Conservation (phyloP, 23 red algal species). For the Agarophyton chilense region DNA sequence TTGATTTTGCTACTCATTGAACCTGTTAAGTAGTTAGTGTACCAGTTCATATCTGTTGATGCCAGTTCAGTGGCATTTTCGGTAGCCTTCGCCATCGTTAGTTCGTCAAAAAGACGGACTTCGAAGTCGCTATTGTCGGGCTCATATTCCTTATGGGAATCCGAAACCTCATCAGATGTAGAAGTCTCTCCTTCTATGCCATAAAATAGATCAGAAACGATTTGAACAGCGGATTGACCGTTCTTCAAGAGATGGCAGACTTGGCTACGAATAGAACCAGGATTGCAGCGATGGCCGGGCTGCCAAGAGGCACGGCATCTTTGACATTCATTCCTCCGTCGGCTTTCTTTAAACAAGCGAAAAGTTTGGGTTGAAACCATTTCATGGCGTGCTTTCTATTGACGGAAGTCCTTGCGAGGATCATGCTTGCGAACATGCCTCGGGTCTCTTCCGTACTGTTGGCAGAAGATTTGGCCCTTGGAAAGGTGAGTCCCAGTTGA, state of each 20-base stretch:
- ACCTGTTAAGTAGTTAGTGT: conserved; percentile 20
- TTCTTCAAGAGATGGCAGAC: conserved; percentile 3
- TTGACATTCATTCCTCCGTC: conserved; percentile 20
- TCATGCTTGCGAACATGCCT: neutral
- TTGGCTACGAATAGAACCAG: conserved; percentile 9
- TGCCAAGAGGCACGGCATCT: conserved; percentile 28
- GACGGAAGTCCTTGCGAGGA: no score
- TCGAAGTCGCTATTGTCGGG: neutral
- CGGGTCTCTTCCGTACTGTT: no score
- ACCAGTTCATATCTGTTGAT: neutral
- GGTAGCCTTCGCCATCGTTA: neutral
- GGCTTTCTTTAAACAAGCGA: neutral
- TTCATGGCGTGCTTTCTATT: no score
- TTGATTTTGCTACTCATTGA: neutral
- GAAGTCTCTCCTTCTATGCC: conserved; percentile 6
- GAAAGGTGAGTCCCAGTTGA: neutral
- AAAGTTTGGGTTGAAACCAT: no score
- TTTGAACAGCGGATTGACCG: no score
- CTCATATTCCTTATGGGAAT: neutral
- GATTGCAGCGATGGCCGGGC: conserved; percentile 3
- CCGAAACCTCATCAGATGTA: neutral
- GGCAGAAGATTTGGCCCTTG: neutral
- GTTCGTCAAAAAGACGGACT: neutral
- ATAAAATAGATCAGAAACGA: conserved; percentile 20
- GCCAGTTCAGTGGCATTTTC: neutral